Conservation (phyloP, 192 early-diverging fungal species). For the Umbelopsis isabellina region DNA sequence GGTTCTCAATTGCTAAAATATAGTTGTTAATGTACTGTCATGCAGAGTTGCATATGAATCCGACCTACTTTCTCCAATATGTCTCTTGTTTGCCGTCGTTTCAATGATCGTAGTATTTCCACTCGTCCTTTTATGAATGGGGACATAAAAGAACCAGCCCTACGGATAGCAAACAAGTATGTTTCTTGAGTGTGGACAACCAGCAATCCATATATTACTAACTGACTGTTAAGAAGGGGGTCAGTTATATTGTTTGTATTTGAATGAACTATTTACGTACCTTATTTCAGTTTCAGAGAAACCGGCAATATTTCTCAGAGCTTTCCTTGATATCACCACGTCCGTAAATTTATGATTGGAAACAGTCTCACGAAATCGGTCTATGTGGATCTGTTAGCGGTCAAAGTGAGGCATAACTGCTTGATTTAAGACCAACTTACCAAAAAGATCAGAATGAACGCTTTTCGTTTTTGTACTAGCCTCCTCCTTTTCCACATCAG, state of each 20-base stretch:
- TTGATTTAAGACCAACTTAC: background rate
- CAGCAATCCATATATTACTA: slow-evolving; percentile 30
- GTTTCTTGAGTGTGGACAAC: slow-evolving; percentile 39
- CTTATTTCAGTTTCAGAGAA: slow-evolving; percentile 45
- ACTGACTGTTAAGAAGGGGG: slow-evolving; percentile 1
- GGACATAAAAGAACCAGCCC: slow-evolving; percentile 48
- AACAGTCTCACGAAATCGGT: slow-evolving; percentile 39
- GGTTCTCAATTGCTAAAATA: slow-evolving; percentile 35
- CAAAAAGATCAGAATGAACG: slow-evolving; percentile 15
- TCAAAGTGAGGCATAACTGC: background rate
- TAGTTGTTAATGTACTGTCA: background rate
- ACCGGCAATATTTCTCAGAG: slow-evolving; percentile 27
- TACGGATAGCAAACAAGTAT: slow-evolving; percentile 45
- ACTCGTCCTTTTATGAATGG: slow-evolving; percentile 45
- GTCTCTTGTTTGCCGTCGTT: slow-evolving; percentile 46
- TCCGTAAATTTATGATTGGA: slow-evolving; percentile 31
- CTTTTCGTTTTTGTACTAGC: slow-evolving; percentile 12
- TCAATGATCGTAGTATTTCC: slow-evolving; percentile 48
- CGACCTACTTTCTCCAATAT: slow-evolving; percentile 43
- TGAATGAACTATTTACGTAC: slow-evolving; percentile 26
- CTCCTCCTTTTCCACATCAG: slow-evolving; percentile 5
- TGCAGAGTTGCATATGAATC: background rate
- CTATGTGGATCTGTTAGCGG: slow-evolving; percentile 14
- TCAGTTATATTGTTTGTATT: background rate
- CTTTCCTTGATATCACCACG: slow-evolving; percentile 38